Percentiles rank a stretch among this genome's conserved stretches.
These are phyloP conservation scores for Musa beccarii DNA, from an alignment of 176 grass and related monocot genomes.

Conservation along the genomic window DNA sequence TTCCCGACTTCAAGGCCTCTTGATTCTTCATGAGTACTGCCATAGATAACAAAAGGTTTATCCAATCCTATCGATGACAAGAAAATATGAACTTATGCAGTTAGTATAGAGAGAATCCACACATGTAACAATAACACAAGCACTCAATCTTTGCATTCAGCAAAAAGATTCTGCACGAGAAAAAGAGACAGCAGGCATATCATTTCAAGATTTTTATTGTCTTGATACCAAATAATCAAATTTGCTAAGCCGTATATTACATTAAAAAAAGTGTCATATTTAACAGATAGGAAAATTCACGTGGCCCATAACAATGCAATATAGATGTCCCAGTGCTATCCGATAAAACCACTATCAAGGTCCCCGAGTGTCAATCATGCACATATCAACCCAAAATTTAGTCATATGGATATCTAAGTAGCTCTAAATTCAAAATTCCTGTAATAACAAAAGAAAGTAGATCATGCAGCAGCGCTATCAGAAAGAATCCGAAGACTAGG, in stretches of 20 bases:
- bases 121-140: not conserved
- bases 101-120: not conserved
- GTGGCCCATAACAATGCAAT: not conserved
- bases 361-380: too few relatives aligned
- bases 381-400: too few relatives aligned
- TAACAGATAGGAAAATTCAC: not conserved
- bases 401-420: too few relatives aligned
- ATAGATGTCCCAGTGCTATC: too few relatives aligned
- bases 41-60: not conserved
- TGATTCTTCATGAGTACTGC: constrained; percentile 7
- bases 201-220: not conserved
- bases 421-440: too few relatives aligned
- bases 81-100: not conserved
- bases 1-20: not conserved
- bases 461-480: not conserved
- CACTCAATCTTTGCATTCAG: not conserved
- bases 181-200: not conserved
- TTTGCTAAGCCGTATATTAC: not conserved
- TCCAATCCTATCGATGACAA: not conserved
- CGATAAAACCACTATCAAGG: too few relatives aligned
- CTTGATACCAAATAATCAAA: not conserved
- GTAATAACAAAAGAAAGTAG: not conserved
- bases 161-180: not conserved
- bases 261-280: not conserved
- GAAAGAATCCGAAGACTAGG: not conserved